Percentiles rank a stretch among this genome's conserved stretches.
Evolutionary conservation across 2,329 filamentous ascomycete species (phyloP).

Genomic region (Atkinsonella texensis): DNA sequence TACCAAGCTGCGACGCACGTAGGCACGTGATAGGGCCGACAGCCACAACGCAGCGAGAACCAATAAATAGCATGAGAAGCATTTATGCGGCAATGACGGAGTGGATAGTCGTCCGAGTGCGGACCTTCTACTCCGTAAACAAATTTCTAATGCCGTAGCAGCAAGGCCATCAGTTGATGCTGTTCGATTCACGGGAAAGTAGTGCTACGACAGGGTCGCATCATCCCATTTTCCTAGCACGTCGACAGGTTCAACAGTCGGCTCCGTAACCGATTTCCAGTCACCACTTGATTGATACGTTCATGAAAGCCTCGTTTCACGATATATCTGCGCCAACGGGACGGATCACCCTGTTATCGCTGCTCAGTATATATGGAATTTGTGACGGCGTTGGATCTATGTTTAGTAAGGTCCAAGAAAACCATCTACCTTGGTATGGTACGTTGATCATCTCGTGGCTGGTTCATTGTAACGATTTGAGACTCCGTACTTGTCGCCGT

Average conservation of each 20-base stretch:
- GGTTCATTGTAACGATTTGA: too few species aligned
- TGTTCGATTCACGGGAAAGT: too few species aligned
- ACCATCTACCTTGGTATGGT: too few species aligned
- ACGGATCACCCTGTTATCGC: too few species aligned
- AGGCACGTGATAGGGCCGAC: neutral
- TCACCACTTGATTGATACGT: neutral
- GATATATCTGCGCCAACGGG: neutral
- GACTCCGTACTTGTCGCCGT: too few species aligned
- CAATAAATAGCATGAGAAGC: neutral
- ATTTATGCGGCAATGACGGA: neutral
- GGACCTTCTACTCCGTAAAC: neutral
- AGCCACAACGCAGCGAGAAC: neutral
- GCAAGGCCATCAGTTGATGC: too few species aligned
- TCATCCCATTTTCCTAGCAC: neutral
- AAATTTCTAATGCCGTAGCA: neutral
- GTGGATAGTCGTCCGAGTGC: neutral
- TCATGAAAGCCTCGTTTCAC: neutral
- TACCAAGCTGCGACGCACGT: too few species aligned
- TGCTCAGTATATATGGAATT: too few species aligned
- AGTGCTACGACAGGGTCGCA: too few species aligned
- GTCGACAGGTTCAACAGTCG: neutral
- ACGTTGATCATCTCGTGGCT: too few species aligned
- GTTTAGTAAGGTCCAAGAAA: too few species aligned
- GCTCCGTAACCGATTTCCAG: neutral
- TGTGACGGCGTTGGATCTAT: too few species aligned